Percentiles rank a stretch among this genome's conserved stretches.
Evolutionary conservation across 352 stramenopile genomes (phyloP).

Genomic region (Aphanomyces astaci): DNA sequence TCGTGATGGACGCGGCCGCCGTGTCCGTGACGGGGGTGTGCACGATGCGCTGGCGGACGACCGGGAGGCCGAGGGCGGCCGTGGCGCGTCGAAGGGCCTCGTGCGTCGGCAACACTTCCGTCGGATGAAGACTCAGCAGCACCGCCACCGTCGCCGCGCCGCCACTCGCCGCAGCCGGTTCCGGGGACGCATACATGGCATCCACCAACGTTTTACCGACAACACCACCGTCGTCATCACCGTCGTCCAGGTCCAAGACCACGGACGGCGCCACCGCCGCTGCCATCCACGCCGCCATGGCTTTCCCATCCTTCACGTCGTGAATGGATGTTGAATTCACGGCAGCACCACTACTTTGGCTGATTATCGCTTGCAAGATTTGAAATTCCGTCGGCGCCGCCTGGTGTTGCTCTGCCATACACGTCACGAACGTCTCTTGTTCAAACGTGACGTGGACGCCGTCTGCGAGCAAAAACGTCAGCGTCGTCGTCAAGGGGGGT

Average conservation of each 20-base stretch:
- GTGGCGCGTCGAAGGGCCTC: not conserved
- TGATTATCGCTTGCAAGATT: slow-evolving; percentile 5
- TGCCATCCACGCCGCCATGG: not conserved
- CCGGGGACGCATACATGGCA: not conserved
- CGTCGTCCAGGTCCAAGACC: not conserved
- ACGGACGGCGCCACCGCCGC: not conserved
- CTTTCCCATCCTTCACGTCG: no score
- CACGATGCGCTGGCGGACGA: not conserved
- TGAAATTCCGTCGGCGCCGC: slow-evolving; percentile 11
- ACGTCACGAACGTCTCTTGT: slow-evolving; percentile 1
- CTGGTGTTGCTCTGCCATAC: not conserved
- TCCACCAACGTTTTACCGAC: not conserved
- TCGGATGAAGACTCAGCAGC: not conserved
- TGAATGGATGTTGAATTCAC: not conserved
- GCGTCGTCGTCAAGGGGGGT: not conserved
- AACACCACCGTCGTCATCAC: not conserved
- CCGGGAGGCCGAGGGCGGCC: not conserved
- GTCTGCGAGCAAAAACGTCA: slow-evolving; percentile 5
- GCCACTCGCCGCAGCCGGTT: not conserved
- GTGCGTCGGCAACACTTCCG: not conserved
- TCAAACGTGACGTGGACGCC: not conserved
- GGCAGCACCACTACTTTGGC: not conserved
- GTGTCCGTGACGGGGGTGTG: not conserved
- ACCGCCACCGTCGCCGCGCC: not conserved
- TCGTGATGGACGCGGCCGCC: slow-evolving; percentile 11